These are phyloP conservation scores for Lasiodiplodia theobromae DNA, from an alignment of 2,329 filamentous ascomycete species.

Conservation along the genomic window DNA sequence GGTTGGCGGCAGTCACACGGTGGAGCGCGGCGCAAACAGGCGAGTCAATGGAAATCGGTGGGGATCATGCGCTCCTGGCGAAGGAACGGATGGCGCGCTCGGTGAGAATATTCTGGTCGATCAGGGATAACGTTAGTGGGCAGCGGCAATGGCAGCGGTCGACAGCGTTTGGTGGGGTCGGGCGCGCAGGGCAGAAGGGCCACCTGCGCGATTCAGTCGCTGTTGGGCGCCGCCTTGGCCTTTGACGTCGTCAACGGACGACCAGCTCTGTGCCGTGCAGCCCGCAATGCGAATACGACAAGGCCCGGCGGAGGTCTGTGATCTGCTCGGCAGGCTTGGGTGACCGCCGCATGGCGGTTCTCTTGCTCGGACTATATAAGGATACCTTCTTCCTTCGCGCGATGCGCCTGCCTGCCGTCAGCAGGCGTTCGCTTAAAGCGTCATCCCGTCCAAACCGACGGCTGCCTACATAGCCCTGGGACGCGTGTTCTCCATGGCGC, in stretches of 20 bases:
- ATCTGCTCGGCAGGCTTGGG: neutral
- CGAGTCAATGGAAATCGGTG: slow-evolving; percentile 11
- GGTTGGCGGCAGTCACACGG: slow-evolving; percentile 12
- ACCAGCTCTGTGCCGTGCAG: neutral
- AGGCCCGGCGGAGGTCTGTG: slow-evolving; percentile 2
- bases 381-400: neutral
- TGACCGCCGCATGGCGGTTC: neutral
- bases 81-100: neutral
- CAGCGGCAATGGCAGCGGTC: slow-evolving; percentile 9
- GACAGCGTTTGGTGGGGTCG: slow-evolving; percentile 27
- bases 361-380: slow-evolving; percentile 1
- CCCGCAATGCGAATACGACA: slow-evolving; percentile 25
- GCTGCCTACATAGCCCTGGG: slow-evolving; percentile 2
- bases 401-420: neutral
- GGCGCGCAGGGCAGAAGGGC: slow-evolving; percentile 20
- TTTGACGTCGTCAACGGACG: slow-evolving; percentile 20
- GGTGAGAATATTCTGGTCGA: slow-evolving; percentile 19
- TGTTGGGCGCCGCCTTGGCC: slow-evolving; percentile 24
- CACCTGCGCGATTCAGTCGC: slow-evolving; percentile 21
- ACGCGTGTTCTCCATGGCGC: slow-evolving; percentile 6
- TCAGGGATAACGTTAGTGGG: slow-evolving; percentile 24
- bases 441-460: neutral
- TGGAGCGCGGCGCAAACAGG: slow-evolving; percentile 6
- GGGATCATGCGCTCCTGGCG: slow-evolving; percentile 9
- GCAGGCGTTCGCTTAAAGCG: neutral